A percentile compares a stretch with the other conserved stretches of the same genome.
These are phyloP conservation scores for Trametopsis cervina DNA, from an alignment of 768 basidiomycete genomes.

Conservation along the genomic window DNA sequence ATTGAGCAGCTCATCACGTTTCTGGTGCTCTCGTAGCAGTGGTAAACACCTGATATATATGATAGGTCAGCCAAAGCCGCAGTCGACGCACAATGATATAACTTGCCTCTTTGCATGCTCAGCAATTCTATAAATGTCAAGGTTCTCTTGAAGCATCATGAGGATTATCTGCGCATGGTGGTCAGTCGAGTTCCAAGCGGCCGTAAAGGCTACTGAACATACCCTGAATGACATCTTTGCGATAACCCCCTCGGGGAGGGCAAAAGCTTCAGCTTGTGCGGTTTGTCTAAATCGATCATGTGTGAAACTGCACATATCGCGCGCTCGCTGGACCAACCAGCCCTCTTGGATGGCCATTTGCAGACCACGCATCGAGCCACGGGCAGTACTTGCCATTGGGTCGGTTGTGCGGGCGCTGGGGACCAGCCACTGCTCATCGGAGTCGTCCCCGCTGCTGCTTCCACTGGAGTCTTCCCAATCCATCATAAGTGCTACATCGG, in stretches of 20 bases:
- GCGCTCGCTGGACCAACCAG: slow-evolving; percentile 64
- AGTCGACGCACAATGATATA: not conserved
- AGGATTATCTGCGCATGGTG: slow-evolving; percentile 60
- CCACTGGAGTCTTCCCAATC: slow-evolving; percentile 62
- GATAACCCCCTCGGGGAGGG: slow-evolving; percentile 39
- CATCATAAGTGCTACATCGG: slow-evolving; percentile 66
- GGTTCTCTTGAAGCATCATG: slow-evolving; percentile 63
- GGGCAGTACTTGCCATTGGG: slow-evolving; percentile 28
- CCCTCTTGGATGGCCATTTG: slow-evolving; percentile 65
- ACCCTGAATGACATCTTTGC: slow-evolving; percentile 70
- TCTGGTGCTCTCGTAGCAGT: slow-evolving; percentile 52
- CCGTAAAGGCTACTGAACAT: too few species aligned
- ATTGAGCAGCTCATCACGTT: slow-evolving; percentile 52
- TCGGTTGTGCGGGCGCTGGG: slow-evolving; percentile 39
- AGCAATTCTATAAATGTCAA: slow-evolving; percentile 62
- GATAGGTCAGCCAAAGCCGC: not conserved
- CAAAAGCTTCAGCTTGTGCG: slow-evolving; percentile 51
- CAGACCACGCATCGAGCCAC: slow-evolving; percentile 59
- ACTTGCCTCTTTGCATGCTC: slow-evolving; percentile 59
- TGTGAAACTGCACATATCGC: slow-evolving; percentile 72
- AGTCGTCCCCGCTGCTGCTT: slow-evolving; percentile 31
- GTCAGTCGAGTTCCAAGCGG: too few species aligned
- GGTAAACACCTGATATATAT: slow-evolving; percentile 44
- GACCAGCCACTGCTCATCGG: slow-evolving; percentile 42
- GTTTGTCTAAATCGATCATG: slow-evolving; percentile 75